Conservation (phyloP, 345 rosid genomes). For the Gossypium longicalyx region DNA sequence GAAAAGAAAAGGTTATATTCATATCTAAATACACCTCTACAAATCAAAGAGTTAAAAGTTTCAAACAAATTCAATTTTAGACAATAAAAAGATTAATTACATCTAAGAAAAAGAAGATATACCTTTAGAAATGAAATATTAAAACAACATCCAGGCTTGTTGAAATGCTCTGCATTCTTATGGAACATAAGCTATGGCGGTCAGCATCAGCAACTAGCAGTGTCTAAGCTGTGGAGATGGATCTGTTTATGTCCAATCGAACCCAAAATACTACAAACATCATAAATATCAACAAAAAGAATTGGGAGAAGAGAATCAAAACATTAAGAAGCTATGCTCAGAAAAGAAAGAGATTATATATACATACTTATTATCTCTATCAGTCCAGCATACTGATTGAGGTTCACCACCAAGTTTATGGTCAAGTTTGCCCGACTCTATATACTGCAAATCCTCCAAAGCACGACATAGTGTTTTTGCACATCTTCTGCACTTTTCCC, state of each 20-base stretch:
- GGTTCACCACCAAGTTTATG: constrained; percentile 26
- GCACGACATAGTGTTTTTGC: constrained; percentile 47
- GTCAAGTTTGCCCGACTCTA: constrained; percentile 59
- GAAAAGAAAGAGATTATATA: constrained; percentile 11
- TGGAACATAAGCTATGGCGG: no score
- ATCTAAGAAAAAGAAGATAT: background rate
- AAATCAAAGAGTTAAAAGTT: no score
- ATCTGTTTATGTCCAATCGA: constrained; percentile 39
- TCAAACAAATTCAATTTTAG: no score
- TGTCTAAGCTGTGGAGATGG: background rate
- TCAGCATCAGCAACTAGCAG: no score
- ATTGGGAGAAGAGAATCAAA: background rate
- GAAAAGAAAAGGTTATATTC: background rate
- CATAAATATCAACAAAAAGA: background rate
- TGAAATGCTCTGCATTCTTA: no score
- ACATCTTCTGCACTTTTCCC: constrained; percentile 55
- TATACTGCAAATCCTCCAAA: constrained; percentile 58
- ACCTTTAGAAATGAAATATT: background rate
- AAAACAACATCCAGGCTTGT: background rate
- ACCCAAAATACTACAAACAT: constrained; percentile 13
- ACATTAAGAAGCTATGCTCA: no score
- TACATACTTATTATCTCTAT: constrained; percentile 36
- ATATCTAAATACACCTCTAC: no score
- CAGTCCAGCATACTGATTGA: constrained; percentile 35
- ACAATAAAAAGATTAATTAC: background rate